A percentile compares a stretch with the other conserved stretches of the same genome.
phyloP scores from a whole-genome alignment of 306 rosid genomes.

The Vigna hirtella region DNA sequence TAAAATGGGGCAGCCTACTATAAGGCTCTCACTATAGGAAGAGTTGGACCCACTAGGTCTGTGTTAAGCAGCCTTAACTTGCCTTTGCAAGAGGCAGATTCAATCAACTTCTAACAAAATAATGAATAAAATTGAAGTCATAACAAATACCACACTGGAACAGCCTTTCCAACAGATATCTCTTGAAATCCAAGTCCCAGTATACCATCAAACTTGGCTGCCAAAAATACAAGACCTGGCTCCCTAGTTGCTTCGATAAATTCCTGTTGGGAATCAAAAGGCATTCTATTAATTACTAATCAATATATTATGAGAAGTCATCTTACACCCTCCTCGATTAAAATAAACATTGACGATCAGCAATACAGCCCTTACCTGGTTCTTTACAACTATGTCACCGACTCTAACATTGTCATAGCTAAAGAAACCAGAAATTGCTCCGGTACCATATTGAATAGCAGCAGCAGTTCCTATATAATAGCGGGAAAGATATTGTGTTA shows the following conservation, averaged over 20 bases:
- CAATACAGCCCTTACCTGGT: constrained; percentile 69
- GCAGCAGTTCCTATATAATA: constrained; percentile 74
- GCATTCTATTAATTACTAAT: background rate
- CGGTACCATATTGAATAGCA: constrained; percentile 85
- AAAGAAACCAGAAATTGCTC: constrained; percentile 88
- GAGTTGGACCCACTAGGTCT: background rate
- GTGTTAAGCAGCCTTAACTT: background rate
- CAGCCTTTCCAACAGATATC: constrained; percentile 82
- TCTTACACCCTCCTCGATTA: background rate
- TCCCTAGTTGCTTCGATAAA: constrained; percentile 88
- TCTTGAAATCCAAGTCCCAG: constrained; percentile 96
- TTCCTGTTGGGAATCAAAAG: constrained; percentile 56
- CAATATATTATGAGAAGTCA: constrained; percentile 19
- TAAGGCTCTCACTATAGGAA: no score
- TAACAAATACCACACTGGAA: constrained; percentile 79
- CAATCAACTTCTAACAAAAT: constrained; percentile 27
- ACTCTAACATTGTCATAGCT: constrained; percentile 76
- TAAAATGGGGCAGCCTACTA: no score
- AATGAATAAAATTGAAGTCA: constrained; percentile 31
- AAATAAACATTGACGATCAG: constrained; percentile 10
- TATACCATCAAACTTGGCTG: constrained; percentile 89
- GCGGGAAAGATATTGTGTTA: background rate
- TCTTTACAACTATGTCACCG: constrained; percentile 70
- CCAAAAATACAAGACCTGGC: constrained; percentile 73
- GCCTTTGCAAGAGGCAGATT: constrained; percentile 22